These are phyloP conservation scores for Bauhinia variegata DNA, from an alignment of 306 rosid genomes.

Conservation along the genomic window DNA sequence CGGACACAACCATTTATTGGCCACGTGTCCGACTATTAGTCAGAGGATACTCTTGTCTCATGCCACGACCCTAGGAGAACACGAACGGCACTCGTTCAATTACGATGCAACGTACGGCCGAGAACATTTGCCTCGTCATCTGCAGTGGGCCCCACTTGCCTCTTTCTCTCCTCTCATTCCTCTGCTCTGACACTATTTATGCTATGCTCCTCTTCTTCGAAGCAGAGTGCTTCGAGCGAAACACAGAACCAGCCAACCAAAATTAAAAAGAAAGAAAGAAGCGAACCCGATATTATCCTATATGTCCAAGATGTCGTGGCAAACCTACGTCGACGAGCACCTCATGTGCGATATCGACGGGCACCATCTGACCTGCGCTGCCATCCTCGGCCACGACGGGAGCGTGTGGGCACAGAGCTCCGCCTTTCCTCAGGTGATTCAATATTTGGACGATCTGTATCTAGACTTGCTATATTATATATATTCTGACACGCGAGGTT, in stretches of 20 bases:
- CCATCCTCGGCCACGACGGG: constrained; percentile 61
- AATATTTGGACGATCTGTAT: no score
- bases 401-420: constrained; percentile 64
- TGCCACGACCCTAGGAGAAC: not conserved
- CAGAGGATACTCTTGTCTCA: no score
- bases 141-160: not conserved
- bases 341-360: constrained; percentile 66
- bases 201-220: not conserved
- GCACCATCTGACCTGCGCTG: constrained; percentile 53
- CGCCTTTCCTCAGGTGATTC: constrained; percentile 52
- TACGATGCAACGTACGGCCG: constrained; percentile 10
- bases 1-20: no score
- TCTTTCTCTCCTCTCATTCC: not conserved
- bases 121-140: constrained; percentile 1
- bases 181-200: no score
- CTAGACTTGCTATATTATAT: no score
- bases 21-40: no score
- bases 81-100: constrained; percentile 34
- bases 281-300: not conserved
- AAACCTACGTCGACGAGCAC: constrained; percentile 64
- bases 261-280: not conserved
- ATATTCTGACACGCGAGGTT: not conserved
- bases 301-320: constrained; percentile 61
- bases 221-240: not conserved
- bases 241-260: no score